These are phyloP conservation scores for Agrocybe chaxingu DNA, from an alignment of 768 basidiomycete genomes.

Conservation along the genomic window DNA sequence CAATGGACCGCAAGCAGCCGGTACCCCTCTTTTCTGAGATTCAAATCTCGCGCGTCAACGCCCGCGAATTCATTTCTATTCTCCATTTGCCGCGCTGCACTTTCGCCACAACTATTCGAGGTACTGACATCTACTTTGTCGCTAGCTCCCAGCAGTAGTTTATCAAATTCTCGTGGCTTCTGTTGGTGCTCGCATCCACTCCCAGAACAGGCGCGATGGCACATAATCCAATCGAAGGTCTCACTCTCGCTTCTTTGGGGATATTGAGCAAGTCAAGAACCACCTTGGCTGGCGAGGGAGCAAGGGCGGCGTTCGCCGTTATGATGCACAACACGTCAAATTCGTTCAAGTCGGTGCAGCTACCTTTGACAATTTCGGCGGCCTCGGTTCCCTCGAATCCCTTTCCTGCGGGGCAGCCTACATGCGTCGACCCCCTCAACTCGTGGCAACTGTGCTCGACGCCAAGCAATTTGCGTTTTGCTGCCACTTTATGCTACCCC, in stretches of 20 bases:
- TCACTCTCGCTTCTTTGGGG: conserved; percentile 10
- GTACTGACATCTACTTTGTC: conserved; percentile 11
- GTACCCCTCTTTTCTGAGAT: conserved; percentile 18
- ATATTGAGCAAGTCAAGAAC: conserved; percentile 9
- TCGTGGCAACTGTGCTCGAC: conserved; percentile 8
- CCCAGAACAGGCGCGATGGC: too few species aligned
- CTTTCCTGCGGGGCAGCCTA: conserved; percentile 8
- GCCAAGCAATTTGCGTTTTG: neutral
- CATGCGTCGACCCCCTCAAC: too few species aligned
- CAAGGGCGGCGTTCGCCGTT: conserved; percentile 1
- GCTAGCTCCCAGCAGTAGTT: conserved; percentile 20
- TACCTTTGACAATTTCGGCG: conserved; percentile 10
- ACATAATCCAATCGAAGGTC: neutral
- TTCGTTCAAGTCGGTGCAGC: conserved; percentile 11
- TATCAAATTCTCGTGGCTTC: conserved; percentile 13
- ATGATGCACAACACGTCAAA: conserved; percentile 6
- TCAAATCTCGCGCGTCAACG: conserved; percentile 13
- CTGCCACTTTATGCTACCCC: conserved; percentile 7
- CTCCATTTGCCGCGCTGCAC: conserved; percentile 16
- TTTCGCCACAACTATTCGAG: conserved; percentile 7
- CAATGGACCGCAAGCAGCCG: conserved; percentile 21
- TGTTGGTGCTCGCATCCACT: neutral
- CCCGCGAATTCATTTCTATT: conserved; percentile 12
- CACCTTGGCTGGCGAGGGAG: conserved; percentile 14
- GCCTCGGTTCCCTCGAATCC: conserved; percentile 11